A percentile compares a stretch with the other conserved stretches of the same genome.
Evolutionary conservation across 139 green algal genomes (phyloP).

Genomic region (Mesostigma viride): DNA sequence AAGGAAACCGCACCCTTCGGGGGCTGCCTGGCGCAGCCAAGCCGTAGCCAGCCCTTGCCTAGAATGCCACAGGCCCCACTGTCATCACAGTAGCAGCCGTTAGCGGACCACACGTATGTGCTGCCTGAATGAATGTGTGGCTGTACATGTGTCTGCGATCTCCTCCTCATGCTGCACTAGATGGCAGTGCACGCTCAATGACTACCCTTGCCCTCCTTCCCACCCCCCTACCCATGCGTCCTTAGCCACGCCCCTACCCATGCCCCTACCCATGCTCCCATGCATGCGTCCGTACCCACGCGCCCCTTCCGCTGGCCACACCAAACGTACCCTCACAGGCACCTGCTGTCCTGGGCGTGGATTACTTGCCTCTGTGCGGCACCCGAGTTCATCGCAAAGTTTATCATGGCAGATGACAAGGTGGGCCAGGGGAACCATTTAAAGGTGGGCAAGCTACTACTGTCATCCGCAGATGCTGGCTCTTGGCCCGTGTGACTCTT

Average conservation of each 20-base stretch:
- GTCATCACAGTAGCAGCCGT: no score
- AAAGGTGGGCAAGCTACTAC: no score
- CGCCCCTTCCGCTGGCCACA: not conserved
- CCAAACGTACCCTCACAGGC: conserved; percentile 3
- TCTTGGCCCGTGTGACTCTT: not conserved
- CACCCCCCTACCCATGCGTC: not conserved
- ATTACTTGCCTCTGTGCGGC: conserved; percentile 21
- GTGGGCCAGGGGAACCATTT: no score
- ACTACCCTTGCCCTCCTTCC: not conserved
- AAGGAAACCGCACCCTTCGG: no score
- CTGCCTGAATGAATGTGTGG: no score
- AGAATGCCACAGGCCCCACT: no score
- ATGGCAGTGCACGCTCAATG: not conserved
- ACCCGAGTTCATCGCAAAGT: conserved; percentile 24
- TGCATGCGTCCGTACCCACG: not conserved
- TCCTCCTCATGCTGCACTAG: not conserved
- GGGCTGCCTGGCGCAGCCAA: no score
- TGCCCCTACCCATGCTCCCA: not conserved
- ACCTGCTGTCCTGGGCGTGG: conserved; percentile 33
- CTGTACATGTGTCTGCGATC: no score
- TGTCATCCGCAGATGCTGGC: no score
- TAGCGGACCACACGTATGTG: no score
- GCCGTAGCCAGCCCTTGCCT: no score
- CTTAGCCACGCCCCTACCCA: not conserved
- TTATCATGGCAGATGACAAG: not conserved